phyloP scores from a whole-genome alignment of 371 early-diverging fungal species.

The Mucor racemosus region DNA sequence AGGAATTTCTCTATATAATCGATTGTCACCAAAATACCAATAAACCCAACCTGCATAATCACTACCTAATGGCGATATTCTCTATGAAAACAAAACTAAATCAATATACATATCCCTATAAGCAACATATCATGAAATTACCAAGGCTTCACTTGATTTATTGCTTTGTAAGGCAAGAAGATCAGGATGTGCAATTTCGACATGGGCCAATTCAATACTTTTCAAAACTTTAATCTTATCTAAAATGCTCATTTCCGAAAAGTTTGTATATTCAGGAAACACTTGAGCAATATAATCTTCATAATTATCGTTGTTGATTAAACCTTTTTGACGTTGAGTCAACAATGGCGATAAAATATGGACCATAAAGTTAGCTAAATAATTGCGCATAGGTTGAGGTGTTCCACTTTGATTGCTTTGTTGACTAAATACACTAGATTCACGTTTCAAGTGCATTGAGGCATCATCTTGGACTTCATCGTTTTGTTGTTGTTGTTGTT shows the following conservation, averaged over 20 bases:
- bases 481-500: not conserved
- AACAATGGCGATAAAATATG: conserved; percentile 8
- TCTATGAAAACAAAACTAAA: conserved; percentile 9
- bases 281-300: conserved; percentile 4
- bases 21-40: conserved; percentile 27
- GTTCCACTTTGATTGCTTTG: not conserved
- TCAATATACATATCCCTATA: not conserved
- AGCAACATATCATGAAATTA: not conserved
- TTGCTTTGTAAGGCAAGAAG: conserved; percentile 5
- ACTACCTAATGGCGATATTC: conserved; percentile 20
- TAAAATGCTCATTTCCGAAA: conserved; percentile 8
- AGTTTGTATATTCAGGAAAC: conserved; percentile 11
- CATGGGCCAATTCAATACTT: conserved; percentile 15
- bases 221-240: conserved; percentile 23
- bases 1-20: conserved; percentile 33
- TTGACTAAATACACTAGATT: conserved; percentile 1
- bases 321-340: not conserved
- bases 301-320: conserved; percentile 9
- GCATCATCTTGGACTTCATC: not conserved
- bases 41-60: conserved; percentile 31
- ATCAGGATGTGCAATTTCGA: conserved; percentile 7
- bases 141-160: conserved; percentile 9
- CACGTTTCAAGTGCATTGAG: not conserved
- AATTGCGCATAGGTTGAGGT: not conserved
- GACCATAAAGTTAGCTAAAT: conserved; percentile 7